Evolutionary conservation across 805 yeast genomes (phyloP).

Genomic region (Ogataea pini): DNA sequence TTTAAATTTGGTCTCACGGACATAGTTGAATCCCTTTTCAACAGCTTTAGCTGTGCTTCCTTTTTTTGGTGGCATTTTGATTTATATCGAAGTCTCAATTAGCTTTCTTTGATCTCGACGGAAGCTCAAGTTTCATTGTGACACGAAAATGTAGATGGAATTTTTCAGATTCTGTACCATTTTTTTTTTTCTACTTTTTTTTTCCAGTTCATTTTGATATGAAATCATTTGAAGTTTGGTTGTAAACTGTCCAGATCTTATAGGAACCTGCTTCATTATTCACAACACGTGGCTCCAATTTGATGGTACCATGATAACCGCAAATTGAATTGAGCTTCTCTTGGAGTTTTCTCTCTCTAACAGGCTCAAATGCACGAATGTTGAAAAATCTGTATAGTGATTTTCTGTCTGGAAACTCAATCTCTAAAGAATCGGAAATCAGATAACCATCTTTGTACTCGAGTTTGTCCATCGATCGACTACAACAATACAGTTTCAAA

Average conservation of each 20-base stretch:
- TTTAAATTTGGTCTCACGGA: constrained; percentile 44
- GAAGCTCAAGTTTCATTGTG: not conserved
- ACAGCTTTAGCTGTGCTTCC: constrained; percentile 14
- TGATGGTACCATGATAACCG: not conserved
- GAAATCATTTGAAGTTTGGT: not conserved
- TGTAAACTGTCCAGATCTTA: not conserved
- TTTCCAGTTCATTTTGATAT: too few species aligned
- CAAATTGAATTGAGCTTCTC: not conserved
- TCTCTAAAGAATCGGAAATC: not conserved
- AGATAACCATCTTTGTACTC: not conserved
- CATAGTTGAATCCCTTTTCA: constrained; percentile 34
- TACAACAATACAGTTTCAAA: not conserved
- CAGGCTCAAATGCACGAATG: not conserved
- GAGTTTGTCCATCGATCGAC: not conserved
- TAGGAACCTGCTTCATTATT: not conserved
- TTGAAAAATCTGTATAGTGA: not conserved
- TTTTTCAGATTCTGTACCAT: not conserved
- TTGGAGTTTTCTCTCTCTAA: not conserved
- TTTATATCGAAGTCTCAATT: not conserved
- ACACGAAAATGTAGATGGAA: not conserved
- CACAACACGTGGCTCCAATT: not conserved
- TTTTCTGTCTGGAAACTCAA: not conserved
- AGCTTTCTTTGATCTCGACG: not conserved
- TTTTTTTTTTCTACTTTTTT: not conserved
- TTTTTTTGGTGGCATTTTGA: constrained; percentile 23